These are phyloP conservation scores for Ophiostoma fasciatum DNA, from an alignment of 2,329 filamentous ascomycete genomes.

Conservation along the genomic window DNA sequence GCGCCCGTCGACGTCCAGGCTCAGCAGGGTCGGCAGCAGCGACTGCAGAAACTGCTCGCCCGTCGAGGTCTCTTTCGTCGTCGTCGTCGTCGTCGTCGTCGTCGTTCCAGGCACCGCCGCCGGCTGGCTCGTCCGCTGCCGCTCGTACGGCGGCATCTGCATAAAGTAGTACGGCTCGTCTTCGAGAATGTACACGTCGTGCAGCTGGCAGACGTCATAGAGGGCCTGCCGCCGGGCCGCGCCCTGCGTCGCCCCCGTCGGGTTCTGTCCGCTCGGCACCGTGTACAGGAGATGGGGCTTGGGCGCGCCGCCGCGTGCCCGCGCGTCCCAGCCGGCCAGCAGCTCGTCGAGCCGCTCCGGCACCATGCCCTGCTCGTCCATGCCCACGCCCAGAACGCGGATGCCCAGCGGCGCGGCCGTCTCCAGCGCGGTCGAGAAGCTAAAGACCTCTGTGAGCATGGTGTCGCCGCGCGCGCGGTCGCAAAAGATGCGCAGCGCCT, in stretches of 20 bases:
- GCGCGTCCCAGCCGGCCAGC: conserved; percentile 33
- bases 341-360: conserved; percentile 37
- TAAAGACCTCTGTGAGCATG: conserved; percentile 79
- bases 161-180: conserved; percentile 94
- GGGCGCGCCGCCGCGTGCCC: conserved; percentile 24
- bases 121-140: conserved; percentile 27
- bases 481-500: conserved; percentile 69
- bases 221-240: conserved; percentile 51
- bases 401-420: conserved; percentile 40
- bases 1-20: conserved; percentile 71
- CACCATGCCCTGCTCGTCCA: conserved; percentile 39
- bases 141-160: conserved; percentile 66
- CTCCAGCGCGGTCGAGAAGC: conserved; percentile 60
- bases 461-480: conserved; percentile 54
- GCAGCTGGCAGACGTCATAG: conserved; percentile 66
- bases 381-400: conserved; percentile 31
- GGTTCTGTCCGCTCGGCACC: conserved; percentile 71
- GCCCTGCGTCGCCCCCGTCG: conserved; percentile 72
- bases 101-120: conserved; percentile 27
- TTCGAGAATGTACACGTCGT: conserved; percentile 77
- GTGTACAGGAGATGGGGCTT: conserved; percentile 45
- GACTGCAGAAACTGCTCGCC: conserved; percentile 54
- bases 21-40: conserved; percentile 61
- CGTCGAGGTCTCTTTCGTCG: conserved; percentile 17
- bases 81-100: conserved; percentile 40